Evolutionary conservation across 2,329 filamentous ascomycete genomes (phyloP).

Genomic region (Davidsoniella australis): DNA sequence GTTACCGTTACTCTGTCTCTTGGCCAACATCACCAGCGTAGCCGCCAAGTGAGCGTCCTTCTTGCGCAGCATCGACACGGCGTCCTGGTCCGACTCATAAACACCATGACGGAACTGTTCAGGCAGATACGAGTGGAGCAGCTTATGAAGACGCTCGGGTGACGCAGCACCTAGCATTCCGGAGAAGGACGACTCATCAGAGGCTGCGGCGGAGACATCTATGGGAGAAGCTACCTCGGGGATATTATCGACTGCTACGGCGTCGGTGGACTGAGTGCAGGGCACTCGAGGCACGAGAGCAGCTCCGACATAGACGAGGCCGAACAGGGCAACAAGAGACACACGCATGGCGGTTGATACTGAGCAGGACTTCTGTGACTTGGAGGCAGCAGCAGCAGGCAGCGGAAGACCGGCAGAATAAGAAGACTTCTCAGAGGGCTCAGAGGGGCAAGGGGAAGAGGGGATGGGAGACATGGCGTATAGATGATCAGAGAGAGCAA

Average conservation of each 20-base stretch:
- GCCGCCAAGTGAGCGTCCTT: conserved; percentile 45
- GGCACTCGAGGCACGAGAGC: conserved; percentile 4
- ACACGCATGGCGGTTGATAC: conserved; percentile 6
- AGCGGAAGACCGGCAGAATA: conserved; percentile 5
- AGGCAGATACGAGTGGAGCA: conserved; percentile 46
- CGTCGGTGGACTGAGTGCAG: neutral
- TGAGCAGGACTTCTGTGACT: conserved; percentile 4
- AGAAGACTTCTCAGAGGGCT: conserved; percentile 8
- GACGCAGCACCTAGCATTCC: conserved; percentile 35
- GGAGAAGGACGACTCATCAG: conserved; percentile 7
- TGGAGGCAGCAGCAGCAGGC: conserved; percentile 5
- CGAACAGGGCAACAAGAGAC: conserved; percentile 7
- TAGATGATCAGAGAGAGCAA: neutral
- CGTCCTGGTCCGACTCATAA: conserved; percentile 45
- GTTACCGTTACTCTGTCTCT: conserved; percentile 32
- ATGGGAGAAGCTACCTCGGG: conserved; percentile 1
- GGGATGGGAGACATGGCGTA: conserved; percentile 1
- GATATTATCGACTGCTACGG: neutral
- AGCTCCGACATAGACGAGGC: conserved; percentile 6
- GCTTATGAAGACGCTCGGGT: conserved; percentile 43
- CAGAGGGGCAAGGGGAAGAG: neutral
- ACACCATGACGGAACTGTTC: conserved; percentile 51
- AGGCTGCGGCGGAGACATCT: neutral
- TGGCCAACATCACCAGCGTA: conserved; percentile 46
- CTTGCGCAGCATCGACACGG: conserved; percentile 44